Evolutionary conservation across 192 early-diverging fungal species (phyloP), one percentile per base, ranked within the genome.

Genomic region (Coemansia sp.): DNA sequence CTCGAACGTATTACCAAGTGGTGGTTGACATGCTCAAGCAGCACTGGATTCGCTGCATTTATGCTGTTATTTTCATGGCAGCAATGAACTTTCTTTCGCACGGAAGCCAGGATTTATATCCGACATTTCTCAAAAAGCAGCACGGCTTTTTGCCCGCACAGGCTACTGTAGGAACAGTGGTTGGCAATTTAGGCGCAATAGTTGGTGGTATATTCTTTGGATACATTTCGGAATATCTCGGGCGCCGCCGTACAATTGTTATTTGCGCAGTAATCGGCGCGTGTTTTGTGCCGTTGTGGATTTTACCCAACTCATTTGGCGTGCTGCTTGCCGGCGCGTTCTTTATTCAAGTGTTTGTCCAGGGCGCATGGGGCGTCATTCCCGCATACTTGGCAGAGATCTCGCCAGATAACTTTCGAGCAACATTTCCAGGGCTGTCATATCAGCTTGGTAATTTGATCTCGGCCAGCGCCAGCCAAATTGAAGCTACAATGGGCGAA

Each of bases 371-470:
- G 80, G 89, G 89, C 47, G 83, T 90, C 17, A 82, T 92, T 64
- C 89, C 91, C 7, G 86, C 80, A 7, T 86, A 89, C 68, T 71
- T 92, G 0, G 84, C 77, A 68, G 91, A 92, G 53, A 68, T 92
- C 29, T 85, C 87, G 39, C 91, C 91, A 22, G 74, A 84, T 31
- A 75, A 72, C 14, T 84, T 90, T 67, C 85, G 91, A 9, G 85
- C 84, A 12, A 82, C 86, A 2, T 86, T 92, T 56, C 88, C 89
- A 8, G 89, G 91, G 17, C 71, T 92, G n/a, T 64, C 87, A 3
- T 91, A 90, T 70, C 89, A 92, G 77, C 74, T 89, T 16, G 91
- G 89, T 26, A 92, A 89, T 61, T 69, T 92, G 61, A 84, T 91
- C 50, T 62, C 75, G 1, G 77, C 86, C 10, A 82, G 83, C 17